Percentiles rank a stretch among this genome's conserved stretches.
These are phyloP conservation scores for Orbilia javanica DNA, from an alignment of 2,329 filamentous ascomycete species.

Conservation along the genomic window DNA sequence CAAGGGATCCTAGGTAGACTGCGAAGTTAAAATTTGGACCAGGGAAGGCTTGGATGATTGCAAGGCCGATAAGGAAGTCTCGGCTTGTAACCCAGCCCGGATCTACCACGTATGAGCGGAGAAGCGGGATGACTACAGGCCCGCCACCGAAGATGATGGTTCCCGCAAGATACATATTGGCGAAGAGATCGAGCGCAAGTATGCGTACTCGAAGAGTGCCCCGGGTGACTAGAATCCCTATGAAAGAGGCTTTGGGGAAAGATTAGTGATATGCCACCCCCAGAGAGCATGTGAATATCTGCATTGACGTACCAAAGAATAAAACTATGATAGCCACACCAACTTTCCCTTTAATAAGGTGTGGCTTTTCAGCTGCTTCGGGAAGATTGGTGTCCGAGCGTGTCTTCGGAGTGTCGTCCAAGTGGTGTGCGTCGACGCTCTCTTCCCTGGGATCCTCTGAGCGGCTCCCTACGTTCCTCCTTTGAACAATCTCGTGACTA, in stretches of 20 bases:
- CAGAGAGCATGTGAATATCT: background rate
- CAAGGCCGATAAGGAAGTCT: conserved; percentile 79
- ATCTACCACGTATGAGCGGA: conserved; percentile 74
- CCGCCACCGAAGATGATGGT: conserved; percentile 75
- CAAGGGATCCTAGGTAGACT: conserved; percentile 71
- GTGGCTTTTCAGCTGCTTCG: background rate
- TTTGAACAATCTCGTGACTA: background rate
- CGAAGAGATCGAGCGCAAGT: conserved; percentile 73
- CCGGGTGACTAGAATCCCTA: conserved; percentile 71
- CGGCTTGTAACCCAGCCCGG: conserved; percentile 78
- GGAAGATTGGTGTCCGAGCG: background rate
- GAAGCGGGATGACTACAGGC: conserved; percentile 74
- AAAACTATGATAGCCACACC: conserved; percentile 63
- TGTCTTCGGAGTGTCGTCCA: background rate
- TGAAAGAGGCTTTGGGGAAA: conserved; percentile 69
- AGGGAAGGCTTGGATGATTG: conserved; percentile 77
- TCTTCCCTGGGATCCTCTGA: background rate
- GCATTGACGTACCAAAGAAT: conserved; percentile 65
- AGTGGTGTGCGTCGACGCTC: background rate
- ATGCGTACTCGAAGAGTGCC: conserved; percentile 65
- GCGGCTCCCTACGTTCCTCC: background rate
- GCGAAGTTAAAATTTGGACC: conserved; percentile 74
- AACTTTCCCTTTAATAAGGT: conserved; percentile 19
- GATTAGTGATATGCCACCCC: background rate
- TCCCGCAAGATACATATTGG: conserved; percentile 80